Evolutionary conservation across 768 basidiomycete species (phyloP), one percentile per base, ranked within the genome.

Genomic region (Strobilomyces dryophilus): DNA sequence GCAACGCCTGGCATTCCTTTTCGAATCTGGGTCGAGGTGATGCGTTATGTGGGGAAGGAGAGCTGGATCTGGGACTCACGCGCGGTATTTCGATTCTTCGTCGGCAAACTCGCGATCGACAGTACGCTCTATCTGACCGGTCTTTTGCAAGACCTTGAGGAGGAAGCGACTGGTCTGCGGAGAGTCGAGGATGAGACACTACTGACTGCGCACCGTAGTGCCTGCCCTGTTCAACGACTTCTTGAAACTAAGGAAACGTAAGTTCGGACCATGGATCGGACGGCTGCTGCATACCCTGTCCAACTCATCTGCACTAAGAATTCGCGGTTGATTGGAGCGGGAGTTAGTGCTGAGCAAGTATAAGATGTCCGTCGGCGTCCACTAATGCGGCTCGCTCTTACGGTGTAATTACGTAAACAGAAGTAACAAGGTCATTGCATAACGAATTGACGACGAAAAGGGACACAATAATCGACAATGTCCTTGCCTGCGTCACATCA

Each of bases 71-170:
- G 0, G n/a, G 48, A 46, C 92, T 69, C 69, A 97, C 95, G 81
- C 81, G 74, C 84, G 83, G 76, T 84, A 98, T 67, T 94, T 90
- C 45, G 85, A 82, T 68, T 97, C 92, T 70, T 97, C 95, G 53
- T 94, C 87, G 14, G 86, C 78, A 64, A 97, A 98, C 65, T 98
- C 94, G 46, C 90, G 76, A 71, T 98, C 95, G 24, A 97, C 82
- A 0, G 95, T 98, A 27, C 94, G 80, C 68, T 98, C 95, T 54
- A 98, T 92, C 73, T 98, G 95, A 51, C 95, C 95, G 1, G 95
- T 95, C 83, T 98, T 98, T 78, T 98, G 95, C 69, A 95, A 80
- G 62, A 98, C 80, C 90, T 93, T 66, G 40, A 47, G 29, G 51
- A 8, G 39, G 58, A 36, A 50, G 20, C 17, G 5, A 17, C 45